Evolutionary conservation across 1,139 yeast genomes (phyloP), one percentile per base, ranked within the genome.

Genomic region (Taiozyma sp.): DNA sequence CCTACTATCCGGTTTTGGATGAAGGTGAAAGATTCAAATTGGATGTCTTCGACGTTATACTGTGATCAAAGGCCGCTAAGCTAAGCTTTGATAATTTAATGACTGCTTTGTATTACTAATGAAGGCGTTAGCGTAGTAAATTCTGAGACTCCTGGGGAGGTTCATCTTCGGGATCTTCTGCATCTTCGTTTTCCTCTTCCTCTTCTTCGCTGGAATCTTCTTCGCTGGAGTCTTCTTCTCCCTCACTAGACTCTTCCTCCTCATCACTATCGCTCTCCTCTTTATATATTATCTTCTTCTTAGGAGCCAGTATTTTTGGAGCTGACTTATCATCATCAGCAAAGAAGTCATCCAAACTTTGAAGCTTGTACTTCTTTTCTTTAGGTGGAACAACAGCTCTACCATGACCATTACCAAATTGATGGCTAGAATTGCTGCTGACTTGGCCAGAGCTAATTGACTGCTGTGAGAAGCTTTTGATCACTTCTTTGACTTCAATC

Each of bases 291-390:
- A 65, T 68, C 60, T 47, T 68, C 64, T 51, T 66, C 57, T 30
- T 61, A 7, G 48, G 35, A 22, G 30, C 28, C 3, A 29, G 2
- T 22, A 10, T 7, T 3, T 14, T 19, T 22, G 43, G 29, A 24
- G 30, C 11, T 24, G 60, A 56, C 47, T 60, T 58, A 8, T 58
- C 57, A 1, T 72, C 75, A 8, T 75, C 76, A 21, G 86, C 88
- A 62, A 90, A 85, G 65, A 89, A 89, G 54, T 90, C 97, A 62
- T 90, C 97, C 56, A 90, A 70, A 53, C 89, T 88, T 67, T 86
- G 96, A 47, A 86, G 70, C 56, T 78, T 79, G 62, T 83, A 59
- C 37, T 53, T 60, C 59, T 67, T 79, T 56, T 68, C 70, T 40
- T 64, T 62, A 9, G 56, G 53, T 16, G 59, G 53, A 5, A 61